Conservation (phyloP, 306 rosid genomes). For the Ormosia emarginata region DNA sequence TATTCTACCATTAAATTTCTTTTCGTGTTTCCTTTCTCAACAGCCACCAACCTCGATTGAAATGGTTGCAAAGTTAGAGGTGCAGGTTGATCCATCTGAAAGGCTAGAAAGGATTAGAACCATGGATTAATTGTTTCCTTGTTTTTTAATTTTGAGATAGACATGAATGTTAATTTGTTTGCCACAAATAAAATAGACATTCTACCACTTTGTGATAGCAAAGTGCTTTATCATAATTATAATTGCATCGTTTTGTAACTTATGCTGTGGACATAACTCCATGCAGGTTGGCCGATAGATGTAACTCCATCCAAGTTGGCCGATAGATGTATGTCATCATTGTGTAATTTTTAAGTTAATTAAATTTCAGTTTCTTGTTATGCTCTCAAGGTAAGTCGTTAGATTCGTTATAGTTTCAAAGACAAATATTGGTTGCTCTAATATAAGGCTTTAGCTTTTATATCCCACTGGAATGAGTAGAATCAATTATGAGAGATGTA, state of each 20-base stretch:
- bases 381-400: not conserved
- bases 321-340: not conserved
- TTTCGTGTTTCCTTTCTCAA: not conserved
- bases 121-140: not conserved
- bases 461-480: too few species aligned
- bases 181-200: constrained; percentile 17
- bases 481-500: not conserved
- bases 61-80: not conserved
- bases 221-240: constrained; percentile 13
- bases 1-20: not conserved
- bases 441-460: not conserved
- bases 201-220: constrained; percentile 12
- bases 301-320: constrained; percentile 28
- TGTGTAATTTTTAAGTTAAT: not conserved
- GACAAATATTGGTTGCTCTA: not conserved
- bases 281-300: not conserved
- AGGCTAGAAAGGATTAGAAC: not conserved
- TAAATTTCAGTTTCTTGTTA: not conserved
- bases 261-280: not conserved
- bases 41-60: not conserved
- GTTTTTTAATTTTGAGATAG: not conserved
- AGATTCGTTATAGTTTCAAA: not conserved
- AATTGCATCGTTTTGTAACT: not conserved
- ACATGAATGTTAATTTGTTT: constrained; percentile 30
- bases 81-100: constrained; percentile 21